These are phyloP conservation scores for Huntiella savannae DNA, from an alignment of 2,329 filamentous ascomycete species.

Conservation along the genomic window DNA sequence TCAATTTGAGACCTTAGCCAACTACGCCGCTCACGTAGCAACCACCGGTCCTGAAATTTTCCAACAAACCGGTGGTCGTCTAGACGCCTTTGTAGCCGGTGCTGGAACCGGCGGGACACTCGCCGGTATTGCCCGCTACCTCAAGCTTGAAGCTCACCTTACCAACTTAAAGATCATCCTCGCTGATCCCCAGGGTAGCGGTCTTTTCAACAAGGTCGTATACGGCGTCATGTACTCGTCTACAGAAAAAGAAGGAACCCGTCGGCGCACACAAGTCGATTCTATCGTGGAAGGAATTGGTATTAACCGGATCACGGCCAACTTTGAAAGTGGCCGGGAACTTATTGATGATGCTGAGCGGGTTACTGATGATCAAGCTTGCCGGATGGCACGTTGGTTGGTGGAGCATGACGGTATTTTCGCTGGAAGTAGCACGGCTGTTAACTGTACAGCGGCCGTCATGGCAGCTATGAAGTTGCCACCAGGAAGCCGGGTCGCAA, in stretches of 20 bases:
- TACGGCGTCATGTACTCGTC: conserved; percentile 90
- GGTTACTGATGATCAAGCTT: conserved; percentile 75
- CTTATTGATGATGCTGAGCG: conserved; percentile 78
- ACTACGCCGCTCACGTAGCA: conserved; percentile 67
- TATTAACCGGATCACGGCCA: conserved; percentile 82
- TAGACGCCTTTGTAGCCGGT: conserved; percentile 83
- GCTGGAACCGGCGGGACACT: conserved; percentile 91
- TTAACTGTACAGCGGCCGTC: conserved; percentile 77
- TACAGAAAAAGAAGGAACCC: conserved; percentile 78
- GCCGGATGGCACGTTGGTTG: conserved; percentile 86
- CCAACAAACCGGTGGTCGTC: conserved; percentile 48
- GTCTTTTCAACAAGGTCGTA: conserved; percentile 76
- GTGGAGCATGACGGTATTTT: conserved; percentile 94
- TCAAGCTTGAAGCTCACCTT: conserved; percentile 52
- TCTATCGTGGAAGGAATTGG: conserved; percentile 92
- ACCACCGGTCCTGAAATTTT: conserved; percentile 83
- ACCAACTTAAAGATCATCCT: conserved; percentile 52
- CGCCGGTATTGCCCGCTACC: conserved; percentile 62
- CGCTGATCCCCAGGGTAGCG: conserved; percentile 86
- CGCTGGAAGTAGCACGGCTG: conserved; percentile 82
- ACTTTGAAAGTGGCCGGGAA: conserved; percentile 74
- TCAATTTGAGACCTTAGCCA: conserved; percentile 83
- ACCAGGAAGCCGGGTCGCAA: conserved; percentile 49
- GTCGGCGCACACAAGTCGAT: conserved; percentile 79
- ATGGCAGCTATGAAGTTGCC: conserved; percentile 45